Base-by-base conservation (phyloP, 2,329 filamentous ascomycete genomes). In the Verticillium tricorpus region DNA sequence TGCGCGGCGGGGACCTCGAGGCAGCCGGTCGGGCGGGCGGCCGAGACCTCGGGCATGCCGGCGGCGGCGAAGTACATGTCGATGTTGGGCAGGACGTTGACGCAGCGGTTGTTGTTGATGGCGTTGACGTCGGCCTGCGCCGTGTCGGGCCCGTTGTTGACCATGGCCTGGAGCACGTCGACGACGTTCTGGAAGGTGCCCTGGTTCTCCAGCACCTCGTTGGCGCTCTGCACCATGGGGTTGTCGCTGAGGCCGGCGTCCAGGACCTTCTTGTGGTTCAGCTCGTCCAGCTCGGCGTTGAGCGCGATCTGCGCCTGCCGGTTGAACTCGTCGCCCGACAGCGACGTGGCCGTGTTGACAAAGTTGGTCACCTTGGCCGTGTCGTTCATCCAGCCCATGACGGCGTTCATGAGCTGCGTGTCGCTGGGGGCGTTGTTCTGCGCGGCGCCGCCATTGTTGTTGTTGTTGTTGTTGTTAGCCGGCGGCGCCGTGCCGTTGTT, bases 51-150 rank as follows among this genome's bases (percentile, higher is more conserved):
- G 1, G 66, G 56, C 25, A 60, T 59, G 17, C 66, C 66, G 31
- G 66, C 66, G 22, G 66, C 66, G 14, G 62, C 62, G 11, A 67
- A 67, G 61, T 67, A 67, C 62, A 64, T 67, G 64, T 67, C 66
- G 34, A 67, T 67, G 58, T 67, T 67, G 57, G 66, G 66, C 1
- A 67, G 65, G 3, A 67, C 66, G 15, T 67, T 67, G 52, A 67
- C 66, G 56, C 66, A 67, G 19, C 66, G 65, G 59, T 67, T 67
- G 39, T 67, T 56, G 59, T 67, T 67, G 52, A 67, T 67, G 12
- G 62, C 58, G 56, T 67, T 35, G 35, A 67, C 66, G 32, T 67
- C 64, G 22, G 58, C 65, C 58, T 67, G 66, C 2, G 64, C 66
- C 12, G 62, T 67, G 56, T 67, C 65, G 11, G 66, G 66, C 3